Conservation (phyloP, 495 filamentous ascomycete genomes). For the Cercophora sp. region DNA sequence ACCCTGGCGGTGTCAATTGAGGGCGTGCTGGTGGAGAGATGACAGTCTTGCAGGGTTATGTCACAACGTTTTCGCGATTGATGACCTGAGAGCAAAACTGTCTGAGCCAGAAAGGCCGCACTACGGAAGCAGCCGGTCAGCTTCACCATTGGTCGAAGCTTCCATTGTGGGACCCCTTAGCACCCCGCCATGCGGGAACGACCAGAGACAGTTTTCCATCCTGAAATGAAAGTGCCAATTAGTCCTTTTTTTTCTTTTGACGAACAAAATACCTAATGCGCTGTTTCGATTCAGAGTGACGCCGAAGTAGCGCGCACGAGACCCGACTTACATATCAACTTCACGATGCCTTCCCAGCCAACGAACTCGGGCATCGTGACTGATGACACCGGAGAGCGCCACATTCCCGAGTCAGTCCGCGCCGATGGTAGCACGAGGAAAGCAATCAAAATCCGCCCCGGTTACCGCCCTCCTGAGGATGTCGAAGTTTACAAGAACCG, state of each 20-base stretch:
- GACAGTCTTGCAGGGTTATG: slow-evolving; percentile 9
- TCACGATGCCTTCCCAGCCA: slow-evolving; percentile 46
- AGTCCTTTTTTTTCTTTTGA: too few species aligned
- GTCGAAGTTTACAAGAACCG: slow-evolving; percentile 95
- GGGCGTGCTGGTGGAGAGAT: slow-evolving; percentile 10
- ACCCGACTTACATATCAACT: too few species aligned
- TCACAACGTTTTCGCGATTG: slow-evolving; percentile 20
- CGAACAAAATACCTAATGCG: too few species aligned
- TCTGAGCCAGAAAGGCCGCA: slow-evolving; percentile 26
- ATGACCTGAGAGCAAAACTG: slow-evolving; percentile 25
- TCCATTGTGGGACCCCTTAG: slow-evolving; percentile 11
- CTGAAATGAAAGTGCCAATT: too few species aligned
- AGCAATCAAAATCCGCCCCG: slow-evolving; percentile 88
- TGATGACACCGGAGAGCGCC: slow-evolving; percentile 67
- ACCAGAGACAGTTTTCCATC: too few species aligned
- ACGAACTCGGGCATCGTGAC: slow-evolving; percentile 71
- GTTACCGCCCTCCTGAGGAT: slow-evolving; percentile 93
- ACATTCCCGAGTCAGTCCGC: slow-evolving; percentile 82
- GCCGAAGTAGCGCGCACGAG: too few species aligned
- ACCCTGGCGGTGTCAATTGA: slow-evolving; percentile 22
- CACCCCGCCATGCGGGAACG: too few species aligned
- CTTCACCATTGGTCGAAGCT: slow-evolving; percentile 40
- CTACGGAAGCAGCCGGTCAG: slow-evolving; percentile 25
- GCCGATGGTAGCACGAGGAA: slow-evolving; percentile 84
- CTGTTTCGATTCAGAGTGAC: too few species aligned